Evolutionary conservation across 1,284 basidiomycete genomes (phyloP), one percentile per base, ranked within the genome.

Genomic region (Boletus albobrunnescens): DNA sequence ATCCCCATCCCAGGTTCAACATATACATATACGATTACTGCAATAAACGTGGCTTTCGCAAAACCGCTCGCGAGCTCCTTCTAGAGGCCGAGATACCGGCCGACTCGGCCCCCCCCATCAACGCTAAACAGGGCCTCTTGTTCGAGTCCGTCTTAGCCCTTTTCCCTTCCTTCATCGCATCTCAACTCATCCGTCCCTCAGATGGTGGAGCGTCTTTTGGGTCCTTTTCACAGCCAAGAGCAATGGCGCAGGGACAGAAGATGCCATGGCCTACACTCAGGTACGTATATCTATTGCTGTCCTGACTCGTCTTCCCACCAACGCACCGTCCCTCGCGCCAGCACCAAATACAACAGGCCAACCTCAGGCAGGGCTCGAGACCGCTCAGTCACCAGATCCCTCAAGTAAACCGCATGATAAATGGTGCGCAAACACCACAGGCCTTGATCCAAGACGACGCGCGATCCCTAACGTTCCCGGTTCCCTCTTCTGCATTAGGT

Each of bases 171-270:
- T 31, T 16, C 13, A 39, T 37, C 36, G 36, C 50, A 9, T 51
- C 60, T 39, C 39, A 41, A 1, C 36, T 46, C 13, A 39, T 37
- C 16, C 32, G 4, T 27, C 51, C 55, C 5, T 40, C 57, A 89
- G 87, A 63, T 90, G 87, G 87, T 90, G 87, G 87, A 84, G 80
- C 56, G 87, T 91, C 19, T 90, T 90, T 57, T 90, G 87, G 87
- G 81, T 87, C 0, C 69, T 89, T 9, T 90, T 89, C 61, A 78
- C 80, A 11, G 84, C 86, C 38, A 89, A 88, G 68, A 84, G 80
- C 49, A 83, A 74, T 41, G 77, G 76, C 23, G 60, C 60, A 12
- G 81, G 78, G 9, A 62, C 77, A 8, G 84, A 87, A 1, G 84
- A 88, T 55, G 85, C 82, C n/a, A 54, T 86, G 58, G 49, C 80